Evolutionary conservation across 2,329 filamentous ascomycete species (phyloP), one percentile per base, ranked within the genome.

Genomic region (Remersonia thermophila): DNA sequence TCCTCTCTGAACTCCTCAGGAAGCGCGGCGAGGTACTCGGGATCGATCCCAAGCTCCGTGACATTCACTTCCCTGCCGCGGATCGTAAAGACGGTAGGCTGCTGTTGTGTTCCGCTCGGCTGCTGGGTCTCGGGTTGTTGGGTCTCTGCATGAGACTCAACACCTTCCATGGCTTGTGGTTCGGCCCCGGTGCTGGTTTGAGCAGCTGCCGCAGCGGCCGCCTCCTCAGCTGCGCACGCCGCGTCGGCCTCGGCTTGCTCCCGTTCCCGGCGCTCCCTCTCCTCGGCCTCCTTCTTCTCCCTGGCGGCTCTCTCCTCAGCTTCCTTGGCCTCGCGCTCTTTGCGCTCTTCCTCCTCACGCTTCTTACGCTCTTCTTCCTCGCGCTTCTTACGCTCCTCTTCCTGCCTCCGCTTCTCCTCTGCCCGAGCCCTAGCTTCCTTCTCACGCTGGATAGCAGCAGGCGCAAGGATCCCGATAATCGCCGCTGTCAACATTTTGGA

Each of bases 1-100:
- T 98, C 91, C 57, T 96, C 89, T 31, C 91, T 74, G 53, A 96
- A 78, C 42, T 98, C 93, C 49, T 98, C 91, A 0, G 91, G 91
- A n/a, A 98, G 65, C n/a, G 89, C 93, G 40, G 91, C 84, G 6
- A 98, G 73, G 58, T 95, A 98, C 38, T 93, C 87, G 12, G 82
- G 74, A 54, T 98, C 91, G 49, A 98, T 96, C 33, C 89, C 87
- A 43, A 98, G 70, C 42, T 84, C 83, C 0, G 91, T 98, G 33
- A 98, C 91, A 55, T 98, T 91, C 36, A 93, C 74, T 50, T 91
- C 78, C 44, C 83, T 81, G 17, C 87, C 89, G 41, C 87, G 70
- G 36, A 98, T 86, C 2, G 73, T 87, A 12, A 84, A 93, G 49
- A 79, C 80, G 20, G 93, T 71, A 32, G 87, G 80, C 36, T 70